phyloP scores from a whole-genome alignment of 768 basidiomycete species.

The Pleurotus sapidus region DNA sequence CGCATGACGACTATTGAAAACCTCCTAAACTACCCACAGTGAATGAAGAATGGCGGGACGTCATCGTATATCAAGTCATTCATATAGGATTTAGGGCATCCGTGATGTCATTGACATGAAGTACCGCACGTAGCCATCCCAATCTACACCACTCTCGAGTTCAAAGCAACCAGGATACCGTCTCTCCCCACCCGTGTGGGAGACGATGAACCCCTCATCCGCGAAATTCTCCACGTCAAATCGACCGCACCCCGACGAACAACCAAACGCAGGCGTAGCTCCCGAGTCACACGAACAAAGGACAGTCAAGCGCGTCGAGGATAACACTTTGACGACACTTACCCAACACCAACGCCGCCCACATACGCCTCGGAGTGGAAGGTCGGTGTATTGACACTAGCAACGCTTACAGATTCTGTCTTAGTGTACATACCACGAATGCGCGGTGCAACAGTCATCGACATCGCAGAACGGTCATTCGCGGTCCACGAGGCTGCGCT shows the following conservation, averaged over 20 bases:
- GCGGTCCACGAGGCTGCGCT: constrained; percentile 50
- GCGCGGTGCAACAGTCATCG: constrained; percentile 41
- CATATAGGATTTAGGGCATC: too few relatives aligned
- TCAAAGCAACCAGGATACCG: constrained; percentile 14
- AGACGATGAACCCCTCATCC: constrained; percentile 37
- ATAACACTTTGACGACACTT: constrained; percentile 10
- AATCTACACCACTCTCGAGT: too few relatives aligned
- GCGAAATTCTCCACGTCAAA: constrained; percentile 53
- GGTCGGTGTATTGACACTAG: constrained; percentile 54
- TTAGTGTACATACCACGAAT: constrained; percentile 36
- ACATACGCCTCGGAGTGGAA: constrained; percentile 39
- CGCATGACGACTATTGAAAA: too few relatives aligned
- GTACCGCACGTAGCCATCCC: too few relatives aligned
- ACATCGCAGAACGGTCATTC: constrained; percentile 41
- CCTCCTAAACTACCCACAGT: too few relatives aligned
- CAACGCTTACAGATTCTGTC: constrained; percentile 32
- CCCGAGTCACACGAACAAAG: not conserved
- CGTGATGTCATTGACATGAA: too few relatives aligned
- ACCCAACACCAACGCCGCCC: constrained; percentile 45
- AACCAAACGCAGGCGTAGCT: constrained; percentile 16
- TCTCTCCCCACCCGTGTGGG: constrained; percentile 31
- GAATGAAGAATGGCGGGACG: too few relatives aligned
- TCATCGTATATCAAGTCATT: too few relatives aligned
- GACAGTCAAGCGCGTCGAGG: not conserved
- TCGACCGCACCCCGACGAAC: constrained; percentile 47